Conservation (phyloP, 805 yeast genomes). For the Millerago galiae region DNA sequence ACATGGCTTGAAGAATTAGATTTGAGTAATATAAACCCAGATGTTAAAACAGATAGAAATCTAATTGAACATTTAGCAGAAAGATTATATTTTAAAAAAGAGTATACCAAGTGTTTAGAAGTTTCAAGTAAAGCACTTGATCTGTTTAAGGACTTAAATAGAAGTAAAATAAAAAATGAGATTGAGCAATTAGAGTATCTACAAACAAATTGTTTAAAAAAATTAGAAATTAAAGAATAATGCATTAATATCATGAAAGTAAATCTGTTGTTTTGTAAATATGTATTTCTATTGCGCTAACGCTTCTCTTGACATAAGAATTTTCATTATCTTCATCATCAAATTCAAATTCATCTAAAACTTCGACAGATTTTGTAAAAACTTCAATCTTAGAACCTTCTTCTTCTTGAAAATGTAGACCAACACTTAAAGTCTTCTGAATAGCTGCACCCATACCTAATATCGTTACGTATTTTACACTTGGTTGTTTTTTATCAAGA, state of each 20-base stretch:
- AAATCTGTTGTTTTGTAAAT: constrained; percentile 22
- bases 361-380: constrained; percentile 57
- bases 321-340: constrained; percentile 29
- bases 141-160: constrained; percentile 28
- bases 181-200: constrained; percentile 44
- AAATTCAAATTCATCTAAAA: constrained; percentile 59
- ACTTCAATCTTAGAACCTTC: constrained; percentile 49
- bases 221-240: constrained; percentile 9
- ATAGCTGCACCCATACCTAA: constrained; percentile 76
- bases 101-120: constrained; percentile 46
- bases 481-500: constrained; percentile 38
- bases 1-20: constrained; percentile 34
- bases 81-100: constrained; percentile 48
- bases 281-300: constrained; percentile 38
- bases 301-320: constrained; percentile 27
- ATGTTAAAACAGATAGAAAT: constrained; percentile 49
- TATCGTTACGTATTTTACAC: constrained; percentile 42
- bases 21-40: constrained; percentile 24
- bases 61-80: constrained; percentile 55
- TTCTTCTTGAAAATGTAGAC: constrained; percentile 47
- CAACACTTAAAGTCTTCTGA: constrained; percentile 57
- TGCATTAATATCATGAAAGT: neutral
- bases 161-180: constrained; percentile 42
- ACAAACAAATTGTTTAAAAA: constrained; percentile 32
- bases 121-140: constrained; percentile 33